These are phyloP conservation scores for Hyaloscypha finlandica DNA, from an alignment of 495 filamentous ascomycete species.

Conservation along the genomic window DNA sequence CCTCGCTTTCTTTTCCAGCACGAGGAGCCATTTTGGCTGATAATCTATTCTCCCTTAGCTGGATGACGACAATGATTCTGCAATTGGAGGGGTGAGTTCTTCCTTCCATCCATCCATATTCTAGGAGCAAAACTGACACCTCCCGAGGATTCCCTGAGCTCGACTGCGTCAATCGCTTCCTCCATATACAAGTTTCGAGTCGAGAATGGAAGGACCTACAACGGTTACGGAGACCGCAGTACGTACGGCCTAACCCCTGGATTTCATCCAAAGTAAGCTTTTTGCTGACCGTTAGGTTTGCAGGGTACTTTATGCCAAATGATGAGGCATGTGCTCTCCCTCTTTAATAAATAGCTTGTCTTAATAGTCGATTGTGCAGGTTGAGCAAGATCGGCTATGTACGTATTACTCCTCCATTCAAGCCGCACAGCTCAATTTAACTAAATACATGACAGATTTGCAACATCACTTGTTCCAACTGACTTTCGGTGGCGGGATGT, in stretches of 20 bases:
- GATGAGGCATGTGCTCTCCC: constrained; percentile 2
- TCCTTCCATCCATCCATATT: too few relatives aligned
- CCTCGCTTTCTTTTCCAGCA: too few relatives aligned
- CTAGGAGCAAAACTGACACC: not conserved
- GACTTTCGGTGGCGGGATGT: not conserved
- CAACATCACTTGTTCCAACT: constrained; percentile 6
- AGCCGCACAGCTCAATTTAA: not conserved
- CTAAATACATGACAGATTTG: not conserved
- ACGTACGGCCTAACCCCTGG: constrained; percentile 5
- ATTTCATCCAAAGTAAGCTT: not conserved
- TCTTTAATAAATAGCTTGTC: not conserved
- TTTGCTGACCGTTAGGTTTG: not conserved
- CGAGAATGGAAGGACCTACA: constrained; percentile 36
- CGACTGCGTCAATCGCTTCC: constrained; percentile 30
- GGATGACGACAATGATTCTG: too few relatives aligned
- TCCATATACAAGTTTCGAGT: constrained; percentile 33
- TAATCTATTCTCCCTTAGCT: too few relatives aligned
- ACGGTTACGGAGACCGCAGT: constrained; percentile 34
- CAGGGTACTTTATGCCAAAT: constrained; percentile 7
- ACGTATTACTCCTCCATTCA: not conserved
- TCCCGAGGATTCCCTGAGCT: constrained; percentile 6
- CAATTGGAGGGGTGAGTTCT: too few relatives aligned
- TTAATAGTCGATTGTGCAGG: not conserved
- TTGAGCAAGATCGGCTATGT: not conserved
- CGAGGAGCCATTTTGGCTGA: too few relatives aligned